phyloP scores from a whole-genome alignment of 139 green algal species.

The Deuterostichococcus epilithicus region DNA sequence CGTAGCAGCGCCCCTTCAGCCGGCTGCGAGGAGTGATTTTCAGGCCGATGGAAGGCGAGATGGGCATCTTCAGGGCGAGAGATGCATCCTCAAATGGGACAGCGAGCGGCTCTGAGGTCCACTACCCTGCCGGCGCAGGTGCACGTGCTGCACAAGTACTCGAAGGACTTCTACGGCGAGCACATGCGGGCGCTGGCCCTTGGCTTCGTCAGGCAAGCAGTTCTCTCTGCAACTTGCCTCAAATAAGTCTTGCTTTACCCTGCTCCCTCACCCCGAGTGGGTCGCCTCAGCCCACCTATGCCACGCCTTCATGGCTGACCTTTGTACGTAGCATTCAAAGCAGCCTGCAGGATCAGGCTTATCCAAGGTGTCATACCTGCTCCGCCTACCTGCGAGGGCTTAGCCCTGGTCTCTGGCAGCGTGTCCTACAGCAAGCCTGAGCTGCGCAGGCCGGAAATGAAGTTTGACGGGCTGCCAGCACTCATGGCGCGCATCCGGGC shows the following conservation, averaged over 20 bases:
- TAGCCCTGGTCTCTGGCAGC: background rate
- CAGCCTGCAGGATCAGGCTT: too few relatives aligned
- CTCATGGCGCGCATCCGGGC: constrained; percentile 69
- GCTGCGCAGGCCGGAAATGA: constrained; percentile 65
- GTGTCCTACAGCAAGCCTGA: background rate
- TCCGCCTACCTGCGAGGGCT: too few relatives aligned
- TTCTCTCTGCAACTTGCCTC: background rate
- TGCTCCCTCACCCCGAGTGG: too few relatives aligned
- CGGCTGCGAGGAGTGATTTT: too few relatives aligned
- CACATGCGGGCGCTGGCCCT: constrained; percentile 49
- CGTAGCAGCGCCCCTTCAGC: too few relatives aligned
- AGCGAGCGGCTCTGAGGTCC: too few relatives aligned
- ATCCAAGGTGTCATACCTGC: background rate
- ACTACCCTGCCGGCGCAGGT: too few relatives aligned
- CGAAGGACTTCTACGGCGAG: constrained; percentile 53
- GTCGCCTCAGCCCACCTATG: too few relatives aligned
- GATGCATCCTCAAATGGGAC: background rate
- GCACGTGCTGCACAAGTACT: constrained; percentile 82
- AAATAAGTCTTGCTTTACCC: too few relatives aligned
- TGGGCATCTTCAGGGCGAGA: background rate
- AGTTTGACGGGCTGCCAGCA: constrained; percentile 65
- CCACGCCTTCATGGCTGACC: too few relatives aligned
- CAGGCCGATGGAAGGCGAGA: too few relatives aligned
- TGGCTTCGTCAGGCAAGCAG: constrained; percentile 65
- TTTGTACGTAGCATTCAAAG: too few relatives aligned